Conservation (phyloP, 106 monocot genomes). For the Hemerocallis citrina region DNA sequence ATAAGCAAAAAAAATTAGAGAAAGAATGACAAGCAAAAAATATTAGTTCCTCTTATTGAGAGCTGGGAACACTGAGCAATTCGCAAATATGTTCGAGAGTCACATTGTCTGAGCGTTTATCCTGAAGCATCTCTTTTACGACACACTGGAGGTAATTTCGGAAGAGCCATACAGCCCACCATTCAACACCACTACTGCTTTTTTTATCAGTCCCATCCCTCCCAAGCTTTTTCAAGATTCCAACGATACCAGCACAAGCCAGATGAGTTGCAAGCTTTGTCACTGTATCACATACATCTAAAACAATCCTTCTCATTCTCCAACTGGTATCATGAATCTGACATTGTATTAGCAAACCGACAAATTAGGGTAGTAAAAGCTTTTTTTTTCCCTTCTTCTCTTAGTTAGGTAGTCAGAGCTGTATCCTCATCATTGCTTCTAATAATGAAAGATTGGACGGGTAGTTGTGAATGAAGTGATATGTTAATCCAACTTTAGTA, state of each 20-base stretch:
- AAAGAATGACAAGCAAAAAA: no score
- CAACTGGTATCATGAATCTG: conserved; percentile 14
- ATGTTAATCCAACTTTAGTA: no score
- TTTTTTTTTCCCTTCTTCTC: no score
- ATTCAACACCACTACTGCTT: conserved; percentile 2
- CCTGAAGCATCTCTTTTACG: conserved; percentile 4
- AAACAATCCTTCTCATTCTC: conserved; percentile 1
- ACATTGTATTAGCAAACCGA: no score
- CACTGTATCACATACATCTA: conserved; percentile 17
- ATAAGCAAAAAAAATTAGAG: no score
- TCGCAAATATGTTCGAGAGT: conserved; percentile 3
- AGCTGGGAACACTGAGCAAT: conserved; percentile 16
- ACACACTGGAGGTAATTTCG: conserved; percentile 2
- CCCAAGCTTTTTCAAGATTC: conserved; percentile 5
- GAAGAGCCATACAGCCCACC: conserved; percentile 3
- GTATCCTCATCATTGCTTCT: no score
- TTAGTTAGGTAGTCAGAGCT: no score
- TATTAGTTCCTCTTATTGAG: neutral
- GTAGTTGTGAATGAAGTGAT: no score
- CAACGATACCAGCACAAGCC: conserved; percentile 12
- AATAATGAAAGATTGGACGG: no score
- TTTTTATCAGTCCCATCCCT: conserved; percentile 10
- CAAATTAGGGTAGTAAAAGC: no score
- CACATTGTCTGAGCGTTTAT: neutral
- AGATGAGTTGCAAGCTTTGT: conserved; percentile 9